Base-by-base conservation (phyloP, 495 filamentous ascomycete species). In the Daldinia grandis region DNA sequence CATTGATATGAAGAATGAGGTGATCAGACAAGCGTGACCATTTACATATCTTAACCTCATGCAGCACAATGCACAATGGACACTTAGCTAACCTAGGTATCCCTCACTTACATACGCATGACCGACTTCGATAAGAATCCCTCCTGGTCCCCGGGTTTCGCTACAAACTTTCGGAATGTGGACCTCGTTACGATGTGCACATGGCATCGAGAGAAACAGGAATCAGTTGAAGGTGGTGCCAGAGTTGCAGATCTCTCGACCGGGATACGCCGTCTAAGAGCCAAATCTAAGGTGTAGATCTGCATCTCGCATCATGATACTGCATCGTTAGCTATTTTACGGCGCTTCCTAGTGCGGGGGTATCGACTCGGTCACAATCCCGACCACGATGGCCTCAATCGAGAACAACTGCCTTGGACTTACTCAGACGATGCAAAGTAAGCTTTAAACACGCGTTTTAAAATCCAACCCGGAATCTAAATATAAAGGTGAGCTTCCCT, bases 201-300 rank as follows among this genome's bases (percentile, higher is more conserved):
- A 47, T 47, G 19, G 19, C 42, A 47, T 47, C 42, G 27, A 53
- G 10, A 28, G 17, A 15, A 53, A 53, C 24, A 53, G 37, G 66
- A 50, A 61, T 58, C 56, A 28, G 42, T 59, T 19, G 42, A 30
- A 49, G 21, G 24, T 63, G 62, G 47, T 60, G 44, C 62, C 59
- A 55, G 60, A 55, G 37, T 42, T 59, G 44, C 58, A 67, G 44
- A 30, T 58, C 57, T 44, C 5, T 57, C 31, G 24, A 27, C 37
- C 58, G 40, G 58, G 42, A 40, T 42, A 58, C 44, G 69, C 59
- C 64, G 59, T 17, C 24, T 35, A 47, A 67, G 47, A 30, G 33
- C 33, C 33, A 50, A 61, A 57, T 72, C 49, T 57, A 61, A 49
- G 64, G 58, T 63, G 60, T n/a, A 50, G 69, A 72, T 73, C 70